Percentiles rank a stretch among this genome's conserved stretches.
These are phyloP conservation scores for Canavalia gladiata DNA, from an alignment of 306 rosid species.

Conservation along the genomic window DNA sequence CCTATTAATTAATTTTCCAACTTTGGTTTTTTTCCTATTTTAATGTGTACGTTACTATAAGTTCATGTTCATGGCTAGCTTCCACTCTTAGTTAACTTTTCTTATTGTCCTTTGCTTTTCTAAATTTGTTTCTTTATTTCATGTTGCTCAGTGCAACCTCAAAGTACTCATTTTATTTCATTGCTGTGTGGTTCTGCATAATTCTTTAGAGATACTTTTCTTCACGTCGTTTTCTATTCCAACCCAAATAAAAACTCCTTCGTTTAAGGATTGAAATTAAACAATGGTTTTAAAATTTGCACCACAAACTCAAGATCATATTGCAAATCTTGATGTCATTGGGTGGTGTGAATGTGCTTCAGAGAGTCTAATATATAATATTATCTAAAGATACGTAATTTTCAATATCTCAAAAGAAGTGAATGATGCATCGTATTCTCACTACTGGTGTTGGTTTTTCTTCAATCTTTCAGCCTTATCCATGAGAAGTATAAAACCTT, in stretches of 20 bases:
- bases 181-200: neutral
- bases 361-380: neutral
- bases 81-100: neutral
- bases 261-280: neutral
- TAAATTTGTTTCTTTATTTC: slow-evolving; percentile 4
- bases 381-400: neutral
- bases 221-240: slow-evolving; percentile 23
- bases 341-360: neutral
- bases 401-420: neutral
- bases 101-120: neutral
- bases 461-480: neutral
- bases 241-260: neutral
- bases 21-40: neutral
- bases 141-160: neutral
- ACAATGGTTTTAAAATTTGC: neutral
- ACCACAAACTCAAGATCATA: slow-evolving; percentile 30
- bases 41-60: neutral
- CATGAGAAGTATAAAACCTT: neutral
- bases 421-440: neutral
- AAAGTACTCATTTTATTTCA: slow-evolving; percentile 1
- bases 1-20: neutral
- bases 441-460: neutral
- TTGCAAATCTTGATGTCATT: slow-evolving; percentile 24
- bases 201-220: neutral
- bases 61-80: neutral